Evolutionary conservation across 2,329 filamentous ascomycete species (phyloP).

Genomic region (Shiraia bambusicola): DNA sequence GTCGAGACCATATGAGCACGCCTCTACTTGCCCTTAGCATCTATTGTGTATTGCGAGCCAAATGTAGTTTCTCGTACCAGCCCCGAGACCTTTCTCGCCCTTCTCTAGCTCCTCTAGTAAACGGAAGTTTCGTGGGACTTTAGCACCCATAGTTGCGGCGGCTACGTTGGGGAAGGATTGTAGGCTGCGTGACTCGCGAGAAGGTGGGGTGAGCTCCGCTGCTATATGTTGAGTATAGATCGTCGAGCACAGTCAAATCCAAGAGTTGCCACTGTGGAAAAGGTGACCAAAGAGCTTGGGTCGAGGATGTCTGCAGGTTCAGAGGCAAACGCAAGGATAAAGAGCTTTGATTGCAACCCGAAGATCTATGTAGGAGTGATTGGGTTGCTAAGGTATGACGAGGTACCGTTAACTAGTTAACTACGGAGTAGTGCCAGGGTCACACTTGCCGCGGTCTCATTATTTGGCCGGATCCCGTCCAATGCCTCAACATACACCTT

Average conservation of each 20-base stretch:
- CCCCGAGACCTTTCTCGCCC: conserved; percentile 94
- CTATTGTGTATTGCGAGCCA: conserved; percentile 4
- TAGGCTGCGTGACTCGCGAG: conserved; percentile 19
- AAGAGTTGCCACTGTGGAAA: background rate
- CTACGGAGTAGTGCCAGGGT: conserved; percentile 17
- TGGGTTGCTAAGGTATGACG: no score
- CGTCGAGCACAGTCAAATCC: conserved; percentile 6
- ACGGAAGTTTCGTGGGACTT: conserved; percentile 93
- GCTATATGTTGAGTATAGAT: conserved; percentile 15
- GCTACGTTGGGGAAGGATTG: conserved; percentile 9
- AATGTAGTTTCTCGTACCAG: conserved; percentile 58
- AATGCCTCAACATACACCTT: conserved; percentile 15
- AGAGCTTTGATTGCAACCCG: conserved; percentile 8
- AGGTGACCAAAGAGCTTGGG: conserved; percentile 2
- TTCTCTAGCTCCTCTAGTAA: conserved; percentile 97
- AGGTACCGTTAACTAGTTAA: conserved; percentile 5
- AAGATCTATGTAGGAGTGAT: no score
- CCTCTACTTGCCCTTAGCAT: conserved; percentile 60
- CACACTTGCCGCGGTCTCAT: conserved; percentile 11
- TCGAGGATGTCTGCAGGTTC: background rate
- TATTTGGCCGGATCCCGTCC: conserved; percentile 20
- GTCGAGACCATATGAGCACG: conserved; percentile 93
- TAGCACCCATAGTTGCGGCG: conserved; percentile 58
- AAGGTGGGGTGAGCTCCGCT: conserved; percentile 38
- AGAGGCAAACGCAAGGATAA: conserved; percentile 9